Evolutionary conservation across 2,329 filamentous ascomycete species (phyloP).

Genomic region (Diaporthe vaccinii): DNA sequence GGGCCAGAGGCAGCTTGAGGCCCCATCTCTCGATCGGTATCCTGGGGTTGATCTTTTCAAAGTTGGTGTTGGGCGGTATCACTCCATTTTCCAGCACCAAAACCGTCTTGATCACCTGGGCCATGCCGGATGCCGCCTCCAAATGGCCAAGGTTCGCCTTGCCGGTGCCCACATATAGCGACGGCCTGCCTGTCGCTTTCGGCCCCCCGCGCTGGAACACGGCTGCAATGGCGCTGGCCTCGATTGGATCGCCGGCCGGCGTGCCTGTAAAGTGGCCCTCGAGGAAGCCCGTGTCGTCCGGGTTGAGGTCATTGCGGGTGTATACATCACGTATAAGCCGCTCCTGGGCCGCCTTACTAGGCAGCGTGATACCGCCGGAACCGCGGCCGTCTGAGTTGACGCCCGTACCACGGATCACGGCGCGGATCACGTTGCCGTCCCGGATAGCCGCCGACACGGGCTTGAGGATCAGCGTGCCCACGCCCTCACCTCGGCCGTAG

Average conservation of each 20-base stretch:
- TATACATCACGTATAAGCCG: constrained; percentile 52
- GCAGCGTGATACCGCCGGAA: constrained; percentile 52
- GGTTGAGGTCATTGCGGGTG: constrained; percentile 45
- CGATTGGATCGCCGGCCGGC: constrained; percentile 50
- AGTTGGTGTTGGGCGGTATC: constrained; percentile 48
- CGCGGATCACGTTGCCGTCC: constrained; percentile 37
- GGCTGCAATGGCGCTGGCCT: constrained; percentile 46
- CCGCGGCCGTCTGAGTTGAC: constrained; percentile 50
- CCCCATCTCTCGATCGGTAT: constrained; percentile 40
- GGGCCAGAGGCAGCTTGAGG: constrained; percentile 37
- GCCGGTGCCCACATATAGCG: constrained; percentile 49
- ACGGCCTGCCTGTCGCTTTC: constrained; percentile 26
- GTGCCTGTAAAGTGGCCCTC: constrained; percentile 55
- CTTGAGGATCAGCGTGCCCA: constrained; percentile 35
- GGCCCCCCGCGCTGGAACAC: constrained; percentile 42
- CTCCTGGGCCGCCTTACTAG: constrained; percentile 52
- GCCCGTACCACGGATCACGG: constrained; percentile 46
- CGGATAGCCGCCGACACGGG: constrained; percentile 27
- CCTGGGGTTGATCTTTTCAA: constrained; percentile 41
- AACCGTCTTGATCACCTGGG: constrained; percentile 37
- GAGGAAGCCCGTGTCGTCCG: constrained; percentile 46
- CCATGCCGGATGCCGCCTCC: constrained; percentile 36
- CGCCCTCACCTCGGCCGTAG: constrained; percentile 36
- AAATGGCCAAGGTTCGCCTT: constrained; percentile 48
- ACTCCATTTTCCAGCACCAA: constrained; percentile 36